Evolutionary conservation across 2,329 filamentous ascomycete species (phyloP).

Genomic region (Ascochyta fabae): DNA sequence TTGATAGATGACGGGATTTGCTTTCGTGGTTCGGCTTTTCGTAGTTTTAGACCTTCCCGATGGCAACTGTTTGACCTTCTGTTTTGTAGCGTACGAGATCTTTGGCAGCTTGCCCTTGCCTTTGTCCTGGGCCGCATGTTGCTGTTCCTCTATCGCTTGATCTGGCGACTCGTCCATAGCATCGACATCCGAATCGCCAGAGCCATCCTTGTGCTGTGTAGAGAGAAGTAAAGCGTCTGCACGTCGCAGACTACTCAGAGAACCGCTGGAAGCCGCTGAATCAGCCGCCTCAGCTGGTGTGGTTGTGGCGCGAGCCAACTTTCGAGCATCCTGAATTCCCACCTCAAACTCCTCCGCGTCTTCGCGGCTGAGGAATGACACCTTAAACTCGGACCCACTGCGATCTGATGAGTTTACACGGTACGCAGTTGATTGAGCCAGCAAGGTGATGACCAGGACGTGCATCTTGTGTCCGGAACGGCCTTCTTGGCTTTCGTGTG

Average conservation of each 20-base stretch:
- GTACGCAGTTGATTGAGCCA: slow-evolving; percentile 27
- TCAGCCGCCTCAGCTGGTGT: neutral
- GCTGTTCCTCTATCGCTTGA: neutral
- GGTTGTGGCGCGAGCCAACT: neutral
- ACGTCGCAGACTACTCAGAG: neutral
- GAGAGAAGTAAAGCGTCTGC: neutral
- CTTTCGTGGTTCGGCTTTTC: slow-evolving; percentile 1
- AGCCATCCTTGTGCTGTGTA: neutral
- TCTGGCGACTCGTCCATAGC: neutral
- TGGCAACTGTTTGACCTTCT: slow-evolving; percentile 11
- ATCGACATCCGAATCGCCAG: neutral
- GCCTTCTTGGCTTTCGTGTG: slow-evolving; percentile 12
- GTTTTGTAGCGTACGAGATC: slow-evolving; percentile 23
- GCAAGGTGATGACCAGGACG: neutral
- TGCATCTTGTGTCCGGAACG: slow-evolving; percentile 16
- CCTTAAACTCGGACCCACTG: slow-evolving; percentile 25
- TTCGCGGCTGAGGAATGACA: slow-evolving; percentile 24
- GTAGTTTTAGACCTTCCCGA: slow-evolving; percentile 8
- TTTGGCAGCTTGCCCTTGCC: slow-evolving; percentile 25
- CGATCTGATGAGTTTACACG: slow-evolving; percentile 28
- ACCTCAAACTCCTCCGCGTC: slow-evolving; percentile 33
- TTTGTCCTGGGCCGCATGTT: neutral
- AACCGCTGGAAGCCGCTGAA: neutral
- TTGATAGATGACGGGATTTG: neutral
- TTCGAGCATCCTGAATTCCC: slow-evolving; percentile 2